Evolutionary conservation across 257 asterid genomes (phyloP).

Genomic region (Solanum chaucha): DNA sequence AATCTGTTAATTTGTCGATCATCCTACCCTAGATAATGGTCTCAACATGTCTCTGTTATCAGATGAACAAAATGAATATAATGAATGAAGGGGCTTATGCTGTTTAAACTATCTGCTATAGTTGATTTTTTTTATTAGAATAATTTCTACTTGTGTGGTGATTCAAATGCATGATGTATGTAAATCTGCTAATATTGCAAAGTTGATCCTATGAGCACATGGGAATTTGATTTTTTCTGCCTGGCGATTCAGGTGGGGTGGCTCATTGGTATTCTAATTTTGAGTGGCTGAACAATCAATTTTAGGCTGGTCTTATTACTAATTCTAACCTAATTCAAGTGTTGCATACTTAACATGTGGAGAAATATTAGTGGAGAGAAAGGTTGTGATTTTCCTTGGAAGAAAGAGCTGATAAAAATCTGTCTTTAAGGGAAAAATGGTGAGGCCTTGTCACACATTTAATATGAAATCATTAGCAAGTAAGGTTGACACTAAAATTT

Average conservation of each 20-base stretch:
- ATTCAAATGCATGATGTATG: background rate
- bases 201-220: background rate
- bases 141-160: background rate
- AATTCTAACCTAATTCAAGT: background rate
- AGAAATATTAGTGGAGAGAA: background rate
- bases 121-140: background rate
- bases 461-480: background rate
- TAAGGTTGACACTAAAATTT: background rate
- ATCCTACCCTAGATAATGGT: background rate
- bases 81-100: background rate
- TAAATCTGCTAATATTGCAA: background rate
- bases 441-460: background rate
- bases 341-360: background rate
- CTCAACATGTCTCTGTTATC: background rate
- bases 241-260: background rate
- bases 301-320: background rate
- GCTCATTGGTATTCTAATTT: background rate
- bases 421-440: background rate
- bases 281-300: background rate
- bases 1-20: background rate
- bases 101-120: background rate
- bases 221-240: background rate
- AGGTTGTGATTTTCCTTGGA: background rate
- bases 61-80: background rate
- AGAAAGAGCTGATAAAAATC: background rate